Percentiles rank a stretch among this genome's conserved stretches.
phyloP scores from a whole-genome alignment of 306 rosid genomes.

The Sophora flavescens region DNA sequence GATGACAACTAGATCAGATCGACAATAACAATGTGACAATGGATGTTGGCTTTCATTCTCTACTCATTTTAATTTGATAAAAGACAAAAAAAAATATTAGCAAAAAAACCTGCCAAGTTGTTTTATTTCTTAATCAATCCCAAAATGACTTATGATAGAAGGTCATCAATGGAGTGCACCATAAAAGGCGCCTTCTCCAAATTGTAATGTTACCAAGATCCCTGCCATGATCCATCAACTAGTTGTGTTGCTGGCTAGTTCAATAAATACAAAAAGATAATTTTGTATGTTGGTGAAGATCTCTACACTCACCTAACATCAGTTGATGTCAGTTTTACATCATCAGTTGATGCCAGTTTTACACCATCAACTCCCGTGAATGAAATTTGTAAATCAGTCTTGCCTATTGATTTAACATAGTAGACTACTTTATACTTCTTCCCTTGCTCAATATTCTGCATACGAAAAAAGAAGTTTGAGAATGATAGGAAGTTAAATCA shows the following conservation, averaged over 20 bases:
- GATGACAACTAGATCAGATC: too few relatives aligned
- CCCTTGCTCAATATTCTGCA: slow-evolving; percentile 73
- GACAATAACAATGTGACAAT: too few relatives aligned
- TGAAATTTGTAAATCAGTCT: slow-evolving; percentile 60
- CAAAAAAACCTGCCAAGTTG: too few relatives aligned
- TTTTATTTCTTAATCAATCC: too few relatives aligned
- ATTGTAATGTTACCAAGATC: not conserved
- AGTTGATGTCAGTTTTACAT: slow-evolving; percentile 39
- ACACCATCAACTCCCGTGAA: slow-evolving; percentile 51
- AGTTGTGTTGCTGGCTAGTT: not conserved
- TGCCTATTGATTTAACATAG: slow-evolving; percentile 56
- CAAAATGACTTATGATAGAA: too few relatives aligned
- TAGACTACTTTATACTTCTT: slow-evolving; percentile 63
- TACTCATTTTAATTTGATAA: too few relatives aligned
- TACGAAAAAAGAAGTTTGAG: not conserved
- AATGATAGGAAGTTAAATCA: not conserved
- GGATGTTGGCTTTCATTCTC: too few relatives aligned
- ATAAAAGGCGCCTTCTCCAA: not conserved
- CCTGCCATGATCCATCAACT: not conserved
- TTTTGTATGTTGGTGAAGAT: not conserved
- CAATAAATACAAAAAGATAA: too few relatives aligned
- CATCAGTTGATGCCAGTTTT: slow-evolving; percentile 32
- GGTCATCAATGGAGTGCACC: too few relatives aligned
- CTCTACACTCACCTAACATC: slow-evolving; percentile 51
- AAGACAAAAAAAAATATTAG: too few relatives aligned